Conservation (phyloP, 2,329 filamentous ascomycete species). For the Zalaria obscura region DNA sequence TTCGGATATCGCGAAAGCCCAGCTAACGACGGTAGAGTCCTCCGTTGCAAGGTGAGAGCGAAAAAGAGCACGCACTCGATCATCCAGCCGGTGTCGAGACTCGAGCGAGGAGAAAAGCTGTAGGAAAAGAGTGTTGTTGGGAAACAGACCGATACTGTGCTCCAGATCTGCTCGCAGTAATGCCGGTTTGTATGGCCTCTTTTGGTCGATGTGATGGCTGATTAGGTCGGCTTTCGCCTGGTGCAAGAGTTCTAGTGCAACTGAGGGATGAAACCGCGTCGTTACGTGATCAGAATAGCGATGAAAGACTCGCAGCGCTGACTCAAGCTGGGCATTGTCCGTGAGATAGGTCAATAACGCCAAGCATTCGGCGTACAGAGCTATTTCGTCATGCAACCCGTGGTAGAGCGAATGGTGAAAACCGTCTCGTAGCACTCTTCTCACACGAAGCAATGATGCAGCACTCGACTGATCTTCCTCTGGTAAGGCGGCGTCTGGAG, state of each 20-base stretch:
- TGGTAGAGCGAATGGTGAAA: conserved; percentile 43
- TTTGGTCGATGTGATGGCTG: conserved; percentile 47
- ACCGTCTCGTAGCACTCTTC: conserved; percentile 29
- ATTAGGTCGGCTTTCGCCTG: conserved; percentile 56
- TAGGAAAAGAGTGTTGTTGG: conserved; percentile 63
- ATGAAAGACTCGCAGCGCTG: no score
- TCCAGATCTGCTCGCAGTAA: conserved; percentile 49
- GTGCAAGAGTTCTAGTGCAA: conserved; percentile 43
- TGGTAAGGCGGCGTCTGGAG: no score
- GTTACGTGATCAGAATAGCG: no score
- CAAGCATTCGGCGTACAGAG: conserved; percentile 45
- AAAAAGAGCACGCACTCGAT: conserved; percentile 58
- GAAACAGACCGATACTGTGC: conserved; percentile 49
- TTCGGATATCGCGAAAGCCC: conserved; percentile 40
- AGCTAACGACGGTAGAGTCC: conserved; percentile 29
- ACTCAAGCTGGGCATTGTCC: conserved; percentile 4
- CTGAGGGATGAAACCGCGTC: no score
- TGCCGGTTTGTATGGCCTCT: conserved; percentile 52
- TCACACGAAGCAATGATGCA: not conserved
- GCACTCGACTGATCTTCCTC: no score
- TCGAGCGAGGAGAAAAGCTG: conserved; percentile 61
- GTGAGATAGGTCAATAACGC: conserved; percentile 56
- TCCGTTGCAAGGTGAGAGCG: conserved; percentile 21
- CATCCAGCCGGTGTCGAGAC: conserved; percentile 55
- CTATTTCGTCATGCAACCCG: conserved; percentile 33